phyloP scores from a whole-genome alignment of 768 basidiomycete species.

The Boletus speciosus region DNA sequence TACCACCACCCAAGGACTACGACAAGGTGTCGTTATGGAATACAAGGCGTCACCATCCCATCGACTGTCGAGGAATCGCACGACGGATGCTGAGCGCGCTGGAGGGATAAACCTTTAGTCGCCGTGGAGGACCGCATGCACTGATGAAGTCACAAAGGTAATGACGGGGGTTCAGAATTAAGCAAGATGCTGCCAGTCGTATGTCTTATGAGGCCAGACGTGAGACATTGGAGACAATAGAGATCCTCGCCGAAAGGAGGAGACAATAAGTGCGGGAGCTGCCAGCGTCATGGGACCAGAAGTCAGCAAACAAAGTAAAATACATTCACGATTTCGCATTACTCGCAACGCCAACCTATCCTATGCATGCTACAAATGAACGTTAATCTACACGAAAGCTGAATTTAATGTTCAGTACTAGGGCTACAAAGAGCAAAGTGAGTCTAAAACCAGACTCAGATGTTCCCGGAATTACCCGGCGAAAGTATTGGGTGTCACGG shows the following conservation, averaged over 20 bases:
- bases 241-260: neutral
- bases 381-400: neutral
- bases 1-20: neutral
- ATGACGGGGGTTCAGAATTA: constrained; percentile 12
- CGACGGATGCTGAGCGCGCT: neutral
- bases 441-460: neutral
- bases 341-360: neutral
- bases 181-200: neutral
- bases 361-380: constrained; percentile 15
- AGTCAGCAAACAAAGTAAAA: neutral
- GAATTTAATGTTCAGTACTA: constrained; percentile 5
- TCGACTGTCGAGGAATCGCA: neutral
- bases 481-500: too few relatives aligned
- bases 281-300: neutral
- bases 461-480: neutral
- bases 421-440: constrained; percentile 17
- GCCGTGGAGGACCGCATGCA: neutral
- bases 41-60: constrained; percentile 22
- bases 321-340: neutral
- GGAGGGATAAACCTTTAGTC: neutral
- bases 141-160: neutral
- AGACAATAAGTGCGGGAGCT: neutral
- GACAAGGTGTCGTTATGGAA: constrained; percentile 7
- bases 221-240: constrained; percentile 6
- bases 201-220: constrained; percentile 1